Percentiles rank a stretch among this genome's conserved stretches.
phyloP scores from a whole-genome alignment of 495 filamentous ascomycete genomes.

The Hypoxylon fragiforme region DNA sequence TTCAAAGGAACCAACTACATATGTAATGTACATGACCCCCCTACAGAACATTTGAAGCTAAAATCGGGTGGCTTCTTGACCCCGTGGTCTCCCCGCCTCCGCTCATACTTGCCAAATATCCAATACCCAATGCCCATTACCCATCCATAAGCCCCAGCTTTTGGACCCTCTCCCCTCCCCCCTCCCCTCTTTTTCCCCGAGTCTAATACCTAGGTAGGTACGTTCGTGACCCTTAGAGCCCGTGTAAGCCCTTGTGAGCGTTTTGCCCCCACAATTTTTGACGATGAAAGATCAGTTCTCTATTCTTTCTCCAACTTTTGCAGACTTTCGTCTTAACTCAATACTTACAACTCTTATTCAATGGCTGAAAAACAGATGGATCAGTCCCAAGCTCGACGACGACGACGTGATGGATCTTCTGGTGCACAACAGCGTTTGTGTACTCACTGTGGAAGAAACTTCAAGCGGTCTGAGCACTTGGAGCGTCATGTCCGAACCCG shows the following conservation, averaged over 20 bases:
- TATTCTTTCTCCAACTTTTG: conserved; percentile 31
- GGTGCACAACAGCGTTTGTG: conserved; percentile 38
- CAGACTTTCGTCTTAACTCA: conserved; percentile 26
- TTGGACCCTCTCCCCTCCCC: not conserved
- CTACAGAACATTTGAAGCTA: no score
- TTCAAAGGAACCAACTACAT: conserved; percentile 1
- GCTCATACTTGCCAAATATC: not conserved
- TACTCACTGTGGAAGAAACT: conserved; percentile 41
- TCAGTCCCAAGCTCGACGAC: conserved; percentile 39
- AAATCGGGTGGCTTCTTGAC: conserved; percentile 31
- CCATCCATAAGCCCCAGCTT: no score
- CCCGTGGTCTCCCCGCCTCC: conserved; percentile 26
- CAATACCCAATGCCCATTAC: no score
- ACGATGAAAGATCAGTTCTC: conserved; percentile 34
- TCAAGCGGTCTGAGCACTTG: conserved; percentile 51
- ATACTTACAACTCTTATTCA: conserved; percentile 17
- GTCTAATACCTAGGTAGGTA: no score
- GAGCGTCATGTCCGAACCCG: conserved; percentile 60
- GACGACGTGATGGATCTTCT: conserved; percentile 40
- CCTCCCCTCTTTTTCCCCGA: conserved; percentile 4
- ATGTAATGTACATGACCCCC: no score
- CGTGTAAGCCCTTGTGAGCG: conserved; percentile 7
- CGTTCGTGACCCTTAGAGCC: not conserved
- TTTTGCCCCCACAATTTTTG: conserved; percentile 34
- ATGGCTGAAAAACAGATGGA: conserved; percentile 43